Base-by-base conservation (phyloP, 352 stramenopile species). In the Phytophthora syringae region DNA sequence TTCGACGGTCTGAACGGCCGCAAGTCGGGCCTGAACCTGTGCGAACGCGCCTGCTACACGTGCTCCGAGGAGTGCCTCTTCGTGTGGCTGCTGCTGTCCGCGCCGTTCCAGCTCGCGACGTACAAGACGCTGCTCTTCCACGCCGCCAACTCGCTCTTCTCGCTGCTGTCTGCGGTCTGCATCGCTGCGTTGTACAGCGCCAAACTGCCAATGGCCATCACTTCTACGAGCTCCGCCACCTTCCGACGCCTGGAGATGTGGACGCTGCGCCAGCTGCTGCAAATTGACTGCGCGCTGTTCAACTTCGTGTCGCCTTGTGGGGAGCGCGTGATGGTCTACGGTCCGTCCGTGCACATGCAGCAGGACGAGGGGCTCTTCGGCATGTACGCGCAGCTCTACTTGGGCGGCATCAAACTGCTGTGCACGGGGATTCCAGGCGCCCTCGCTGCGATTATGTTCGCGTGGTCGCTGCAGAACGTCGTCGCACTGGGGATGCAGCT, bases 81-180 rank as follows among this genome's bases (percentile, higher is more conserved):
- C 16, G n/a, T 88, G 22, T 76, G 84, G 67, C 66, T 73, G 52
- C 60, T 88, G 34, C 54, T 92, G 22, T 83, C 70, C 34, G 53
- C 78, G 16, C 83, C 83, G 0, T 71, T 88, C 24, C 81, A 83
- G 15, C 3, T 86, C 50, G 52, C 66, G 16, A 92, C 81, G 30
- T 92, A 87, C 79, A 80, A 77, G 63, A 74, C 70, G 22, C 45
- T 90, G 51, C 45, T 78, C 7, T 92, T 92, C 72, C 81, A 90
- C 56, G 15, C 62, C 21, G 53, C 62, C 45, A 92, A 80, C 61
- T 76, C 73, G 25, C 16, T 79, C 13, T 82, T 90, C 52, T 79
- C 83, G 15, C 47, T 76, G 16, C 30, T 51, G 44, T 72, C 81
- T 0, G 42, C 59, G 0, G 47, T 43, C n/a, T 84, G 63, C 64